Percentiles rank a stretch among this genome's conserved stretches.
These are phyloP conservation scores for Voacanga thouarsii DNA, from an alignment of 257 asterid species.

Conservation along the genomic window DNA sequence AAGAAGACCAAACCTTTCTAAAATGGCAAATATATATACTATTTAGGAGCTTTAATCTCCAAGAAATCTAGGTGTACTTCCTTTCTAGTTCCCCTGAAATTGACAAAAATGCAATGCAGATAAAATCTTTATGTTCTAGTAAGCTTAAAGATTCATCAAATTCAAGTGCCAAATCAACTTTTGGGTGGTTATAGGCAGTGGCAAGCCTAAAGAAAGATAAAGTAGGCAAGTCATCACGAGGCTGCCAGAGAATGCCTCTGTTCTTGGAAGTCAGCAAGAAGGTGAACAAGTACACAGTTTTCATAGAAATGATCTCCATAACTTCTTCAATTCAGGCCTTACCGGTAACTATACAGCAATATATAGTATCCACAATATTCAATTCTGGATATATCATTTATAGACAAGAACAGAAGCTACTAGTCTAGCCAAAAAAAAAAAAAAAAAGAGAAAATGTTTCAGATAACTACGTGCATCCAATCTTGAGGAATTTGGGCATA, in stretches of 20 bases:
- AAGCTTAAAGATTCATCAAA: neutral
- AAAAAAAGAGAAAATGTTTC: too few species aligned
- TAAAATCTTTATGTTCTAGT: too few species aligned
- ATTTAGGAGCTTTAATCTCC: too few species aligned
- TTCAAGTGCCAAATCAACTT: neutral
- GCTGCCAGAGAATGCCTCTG: neutral
- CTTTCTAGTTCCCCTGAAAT: too few species aligned
- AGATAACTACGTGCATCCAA: neutral
- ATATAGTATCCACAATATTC: neutral
- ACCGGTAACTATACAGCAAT: neutral
- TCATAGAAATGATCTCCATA: neutral
- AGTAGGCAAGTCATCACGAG: too few species aligned
- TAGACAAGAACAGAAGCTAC: neutral
- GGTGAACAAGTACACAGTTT: neutral
- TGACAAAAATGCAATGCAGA: too few species aligned
- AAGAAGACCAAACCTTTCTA: too few species aligned
- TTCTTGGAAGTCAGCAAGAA: neutral
- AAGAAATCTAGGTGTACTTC: too few species aligned
- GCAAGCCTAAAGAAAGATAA: neutral
- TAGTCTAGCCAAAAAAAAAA: neutral
- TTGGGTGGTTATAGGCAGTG: too few species aligned
- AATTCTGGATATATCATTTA: constrained; percentile 6
- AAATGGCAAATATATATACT: too few species aligned
- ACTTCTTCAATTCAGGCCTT: neutral
- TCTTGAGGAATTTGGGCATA: constrained; percentile 1